phyloP scores from a whole-genome alignment of 2,329 filamentous ascomycete genomes.

The Thermochaetoides dissita region DNA sequence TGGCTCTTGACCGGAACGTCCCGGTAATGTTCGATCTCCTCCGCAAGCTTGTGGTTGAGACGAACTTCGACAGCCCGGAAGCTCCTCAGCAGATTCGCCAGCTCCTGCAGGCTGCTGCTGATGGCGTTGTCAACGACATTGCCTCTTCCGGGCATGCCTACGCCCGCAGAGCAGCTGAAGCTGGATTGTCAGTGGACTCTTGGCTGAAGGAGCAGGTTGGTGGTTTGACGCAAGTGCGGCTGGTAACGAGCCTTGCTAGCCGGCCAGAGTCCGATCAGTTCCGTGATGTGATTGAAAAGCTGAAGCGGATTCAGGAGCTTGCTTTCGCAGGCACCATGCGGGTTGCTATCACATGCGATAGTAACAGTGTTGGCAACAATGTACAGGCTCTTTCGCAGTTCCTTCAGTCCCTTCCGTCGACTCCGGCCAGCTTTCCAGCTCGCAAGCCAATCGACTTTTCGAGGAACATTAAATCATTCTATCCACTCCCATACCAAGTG shows the following conservation, averaged over 20 bases:
- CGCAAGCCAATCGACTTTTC: constrained; percentile 22
- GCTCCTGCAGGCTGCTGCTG: constrained; percentile 71
- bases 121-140: constrained; percentile 82
- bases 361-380: constrained; percentile 57
- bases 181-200: constrained; percentile 58
- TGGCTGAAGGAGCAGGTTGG: constrained; percentile 71
- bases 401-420: constrained; percentile 43
- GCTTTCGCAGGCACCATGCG: constrained; percentile 59
- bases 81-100: constrained; percentile 74
- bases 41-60: constrained; percentile 66
- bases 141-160: constrained; percentile 81
- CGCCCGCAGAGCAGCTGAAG: constrained; percentile 71
- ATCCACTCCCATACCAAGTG: constrained; percentile 90
- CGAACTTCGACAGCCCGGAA: constrained; percentile 74
- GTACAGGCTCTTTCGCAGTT: constrained; percentile 58
- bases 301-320: constrained; percentile 72
- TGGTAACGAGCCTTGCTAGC: constrained; percentile 65
- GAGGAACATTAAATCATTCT: constrained; percentile 62
- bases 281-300: constrained; percentile 61
- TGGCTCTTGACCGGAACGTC: constrained; percentile 78
- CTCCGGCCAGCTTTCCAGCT: constrained; percentile 24
- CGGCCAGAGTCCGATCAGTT: constrained; percentile 56
- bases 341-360: constrained; percentile 72
- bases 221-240: constrained; percentile 79
- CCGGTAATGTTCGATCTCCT: constrained; percentile 83